Conservation (phyloP, 345 rosid genomes). For the Arabidopsis arenosa region DNA sequence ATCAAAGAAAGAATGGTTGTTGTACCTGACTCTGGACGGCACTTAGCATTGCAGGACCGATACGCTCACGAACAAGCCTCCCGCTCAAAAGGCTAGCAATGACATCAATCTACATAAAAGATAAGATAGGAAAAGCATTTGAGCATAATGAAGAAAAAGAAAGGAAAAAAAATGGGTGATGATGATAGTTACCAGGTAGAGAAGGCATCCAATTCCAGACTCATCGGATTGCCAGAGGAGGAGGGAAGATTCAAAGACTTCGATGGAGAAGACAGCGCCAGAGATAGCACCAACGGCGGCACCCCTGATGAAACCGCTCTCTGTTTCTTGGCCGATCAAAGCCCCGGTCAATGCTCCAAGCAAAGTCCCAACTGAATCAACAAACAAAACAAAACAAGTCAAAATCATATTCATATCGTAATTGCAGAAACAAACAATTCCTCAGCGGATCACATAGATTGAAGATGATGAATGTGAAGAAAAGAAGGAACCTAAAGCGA, state of each 20-base stretch:
- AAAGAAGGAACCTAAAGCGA: conserved; percentile 75
- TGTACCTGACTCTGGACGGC: conserved; percentile 97
- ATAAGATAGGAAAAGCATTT: background rate
- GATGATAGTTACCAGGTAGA: conserved; percentile 72
- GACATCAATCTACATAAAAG: conserved; percentile 72
- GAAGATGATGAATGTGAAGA: background rate
- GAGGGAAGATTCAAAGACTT: conserved; percentile 95
- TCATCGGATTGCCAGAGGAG: conserved; percentile 95
- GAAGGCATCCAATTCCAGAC: conserved; percentile 86
- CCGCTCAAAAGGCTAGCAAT: conserved; percentile 94
- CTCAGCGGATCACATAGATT: background rate
- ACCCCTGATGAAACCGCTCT: conserved; percentile 94
- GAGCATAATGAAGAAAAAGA: background rate
- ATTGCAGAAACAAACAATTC: background rate
- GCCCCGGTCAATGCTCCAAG: conserved; percentile 98
- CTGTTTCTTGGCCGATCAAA: conserved; percentile 98
- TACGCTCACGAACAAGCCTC: conserved; percentile 93
- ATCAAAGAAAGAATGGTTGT: background rate
- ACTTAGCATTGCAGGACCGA: conserved; percentile 98
- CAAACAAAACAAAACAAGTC: background rate
- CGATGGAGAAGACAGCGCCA: conserved; percentile 97
- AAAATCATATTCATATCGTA: background rate
- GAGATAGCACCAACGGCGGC: conserved; percentile 98
- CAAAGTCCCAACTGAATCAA: conserved; percentile 78
- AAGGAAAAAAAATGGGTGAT: background rate